Base-by-base conservation (phyloP, 1,284 basidiomycete species). In the Cerrena zonata region DNA sequence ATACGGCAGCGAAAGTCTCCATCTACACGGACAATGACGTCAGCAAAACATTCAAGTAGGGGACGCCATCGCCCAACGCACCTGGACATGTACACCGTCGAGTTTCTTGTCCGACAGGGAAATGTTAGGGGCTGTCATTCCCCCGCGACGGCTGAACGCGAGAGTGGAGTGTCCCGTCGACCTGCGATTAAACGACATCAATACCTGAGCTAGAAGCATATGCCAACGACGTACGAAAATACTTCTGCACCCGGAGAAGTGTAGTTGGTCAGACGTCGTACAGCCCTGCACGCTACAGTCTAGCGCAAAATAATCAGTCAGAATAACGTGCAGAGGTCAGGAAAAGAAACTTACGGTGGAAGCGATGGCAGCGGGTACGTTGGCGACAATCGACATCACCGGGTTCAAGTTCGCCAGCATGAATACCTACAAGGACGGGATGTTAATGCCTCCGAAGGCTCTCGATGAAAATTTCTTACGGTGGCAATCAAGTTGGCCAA, bases 181-280 rank as follows among this genome's bases (percentile, higher is more conserved):
- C 24, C 55, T 56, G 34, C 5, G 27, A 37, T 5, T 18, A n/a
- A n/a, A n/a, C n/a, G n/a, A n/a, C 7, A 34, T 7, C 30, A 15
- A 15, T 7, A 15, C 15, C 7, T 34, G 38, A 13, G 15, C 13
- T 19, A 11, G 22, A 21, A 47, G 36, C 19, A 12, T 11, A n/a
- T 41, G 34, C 27, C 30, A 44, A 42, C 11, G 21, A 69, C 81
- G 25, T 65, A 84, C 80, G 25, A 12, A 24, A 77, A 83, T 50
- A 80, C 65, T 57, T 83, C 82, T 0, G 78, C 67, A 3, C 74
- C 76, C 26, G 66, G 58, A 21, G 66, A 65, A 10, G 75, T 74
- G 64, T 78, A 87, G 57, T 81, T 82, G 50, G 76, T 77, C 44
- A 88, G 64, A 42, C 85, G 76, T 42, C 86, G 80, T 30, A 87